Evolutionary conservation across 2,329 filamentous ascomycete species (phyloP).

Genomic region (Trichoderma semiorbis): DNA sequence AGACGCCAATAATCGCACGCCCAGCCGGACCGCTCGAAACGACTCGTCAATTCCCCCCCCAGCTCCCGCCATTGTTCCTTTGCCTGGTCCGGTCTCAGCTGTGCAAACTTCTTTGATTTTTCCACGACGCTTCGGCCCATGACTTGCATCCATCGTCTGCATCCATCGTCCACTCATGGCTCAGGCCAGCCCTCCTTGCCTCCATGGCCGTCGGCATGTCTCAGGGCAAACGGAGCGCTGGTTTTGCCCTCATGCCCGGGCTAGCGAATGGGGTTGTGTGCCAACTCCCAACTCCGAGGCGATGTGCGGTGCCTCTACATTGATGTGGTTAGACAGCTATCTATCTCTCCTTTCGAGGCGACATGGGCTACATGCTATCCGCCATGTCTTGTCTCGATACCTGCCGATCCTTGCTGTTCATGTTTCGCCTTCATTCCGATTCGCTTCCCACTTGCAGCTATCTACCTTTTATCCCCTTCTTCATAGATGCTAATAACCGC

Average conservation of each 20-base stretch:
- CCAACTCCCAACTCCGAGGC: background rate
- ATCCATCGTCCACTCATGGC: slow-evolving; percentile 4
- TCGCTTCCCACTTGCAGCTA: background rate
- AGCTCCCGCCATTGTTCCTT: background rate
- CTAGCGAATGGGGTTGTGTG: background rate
- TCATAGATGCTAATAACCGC: background rate
- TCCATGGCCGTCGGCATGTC: slow-evolving; percentile 13
- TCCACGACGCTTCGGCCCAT: background rate
- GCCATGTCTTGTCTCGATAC: background rate
- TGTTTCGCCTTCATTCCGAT: slow-evolving; percentile 3
- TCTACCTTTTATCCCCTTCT: background rate
- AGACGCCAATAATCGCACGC: background rate
- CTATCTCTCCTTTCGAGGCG: background rate
- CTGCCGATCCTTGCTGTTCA: background rate
- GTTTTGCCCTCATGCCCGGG: background rate
- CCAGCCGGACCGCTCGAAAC: background rate
- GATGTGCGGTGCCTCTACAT: background rate
- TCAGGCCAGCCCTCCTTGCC: slow-evolving; percentile 17
- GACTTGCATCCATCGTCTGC: slow-evolving; percentile 11
- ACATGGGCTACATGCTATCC: background rate
- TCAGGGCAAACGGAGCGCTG: slow-evolving; percentile 11
- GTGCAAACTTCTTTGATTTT: background rate
- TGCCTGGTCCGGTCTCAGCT: slow-evolving; percentile 10
- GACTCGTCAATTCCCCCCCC: slow-evolving; percentile 2
- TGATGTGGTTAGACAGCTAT: background rate